Percentiles rank a stretch among this genome's conserved stretches.
Evolutionary conservation across 2,329 filamentous ascomycete genomes (phyloP).

Genomic region (Pestalotiopsis sp.): DNA sequence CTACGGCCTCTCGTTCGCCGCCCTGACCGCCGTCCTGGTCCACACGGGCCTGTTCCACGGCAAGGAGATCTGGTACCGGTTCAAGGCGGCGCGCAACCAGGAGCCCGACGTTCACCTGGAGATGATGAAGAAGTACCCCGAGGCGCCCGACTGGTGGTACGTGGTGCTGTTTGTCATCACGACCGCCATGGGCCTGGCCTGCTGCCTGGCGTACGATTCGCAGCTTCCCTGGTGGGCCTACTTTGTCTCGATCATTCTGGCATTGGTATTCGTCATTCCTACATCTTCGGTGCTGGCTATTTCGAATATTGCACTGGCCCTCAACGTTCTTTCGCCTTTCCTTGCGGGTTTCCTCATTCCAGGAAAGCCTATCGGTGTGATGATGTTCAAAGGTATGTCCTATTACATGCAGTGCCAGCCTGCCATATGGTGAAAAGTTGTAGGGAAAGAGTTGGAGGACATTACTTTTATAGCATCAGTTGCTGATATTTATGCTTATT

Average conservation of each 20-base stretch:
- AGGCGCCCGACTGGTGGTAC: slow-evolving; percentile 60
- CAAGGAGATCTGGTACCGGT: slow-evolving; percentile 44
- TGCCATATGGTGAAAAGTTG: not conserved
- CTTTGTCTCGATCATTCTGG: slow-evolving; percentile 48
- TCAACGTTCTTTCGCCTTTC: slow-evolving; percentile 57
- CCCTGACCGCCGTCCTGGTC: slow-evolving; percentile 45
- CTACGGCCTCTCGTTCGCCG: slow-evolving; percentile 55
- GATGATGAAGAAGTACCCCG: slow-evolving; percentile 55
- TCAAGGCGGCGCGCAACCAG: slow-evolving; percentile 47
- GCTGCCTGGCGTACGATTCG: slow-evolving; percentile 45
- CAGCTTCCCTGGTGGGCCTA: slow-evolving; percentile 56
- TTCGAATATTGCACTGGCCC: slow-evolving; percentile 50
- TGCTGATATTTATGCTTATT: not conserved
- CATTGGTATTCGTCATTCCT: slow-evolving; percentile 48
- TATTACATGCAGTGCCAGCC: no score
- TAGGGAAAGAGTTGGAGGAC: not conserved
- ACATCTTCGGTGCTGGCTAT: slow-evolving; percentile 48
- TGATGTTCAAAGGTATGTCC: slow-evolving; percentile 50
- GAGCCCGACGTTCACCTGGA: slow-evolving; percentile 51
- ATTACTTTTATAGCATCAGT: not conserved
- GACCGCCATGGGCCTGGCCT: slow-evolving; percentile 47
- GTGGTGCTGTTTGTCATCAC: slow-evolving; percentile 42
- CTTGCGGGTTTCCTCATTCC: slow-evolving; percentile 62
- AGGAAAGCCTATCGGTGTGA: slow-evolving; percentile 54
- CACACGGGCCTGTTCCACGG: slow-evolving; percentile 41